phyloP scores from a whole-genome alignment of 441 rosid genomes.

The Mallotus repandus region DNA sequence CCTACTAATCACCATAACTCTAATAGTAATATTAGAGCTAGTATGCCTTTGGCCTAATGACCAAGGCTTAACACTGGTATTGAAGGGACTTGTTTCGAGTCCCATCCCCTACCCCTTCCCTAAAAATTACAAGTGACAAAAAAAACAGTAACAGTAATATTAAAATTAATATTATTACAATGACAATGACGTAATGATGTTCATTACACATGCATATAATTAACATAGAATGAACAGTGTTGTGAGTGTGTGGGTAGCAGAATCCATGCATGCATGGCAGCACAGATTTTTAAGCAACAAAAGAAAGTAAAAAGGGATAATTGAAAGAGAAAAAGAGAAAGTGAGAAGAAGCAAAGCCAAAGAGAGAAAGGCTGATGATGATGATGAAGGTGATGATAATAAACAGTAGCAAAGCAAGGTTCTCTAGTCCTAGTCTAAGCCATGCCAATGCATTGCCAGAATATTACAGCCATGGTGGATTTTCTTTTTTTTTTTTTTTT shows the following conservation, averaged over 20 bases:
- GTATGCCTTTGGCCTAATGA: no score
- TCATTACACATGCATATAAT: no score
- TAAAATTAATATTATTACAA: no score
- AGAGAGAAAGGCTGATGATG: slow-evolving; percentile 9
- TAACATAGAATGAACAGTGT: no score
- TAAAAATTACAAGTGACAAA: no score
- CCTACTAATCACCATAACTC: not conserved
- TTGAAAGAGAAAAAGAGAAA: not conserved
- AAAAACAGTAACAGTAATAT: not conserved
- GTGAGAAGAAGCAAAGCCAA: not conserved
- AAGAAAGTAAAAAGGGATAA: not conserved
- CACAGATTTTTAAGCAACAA: not conserved
- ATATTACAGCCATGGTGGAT: slow-evolving; percentile 2
- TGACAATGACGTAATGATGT: no score
- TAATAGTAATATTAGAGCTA: no score
- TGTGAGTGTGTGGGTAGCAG: not conserved
- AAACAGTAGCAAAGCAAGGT: not conserved
- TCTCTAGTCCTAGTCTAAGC: not conserved
- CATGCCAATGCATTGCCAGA: slow-evolving; percentile 5
- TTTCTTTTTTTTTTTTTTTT: no score
- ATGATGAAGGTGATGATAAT: slow-evolving; percentile 1
- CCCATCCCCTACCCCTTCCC: no score
- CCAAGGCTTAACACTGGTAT: no score
- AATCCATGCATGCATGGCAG: slow-evolving; percentile 17
- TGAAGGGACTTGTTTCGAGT: no score